phyloP scores from a whole-genome alignment of 2,329 filamentous ascomycete species.

The Pyrenochaeta sp. region DNA sequence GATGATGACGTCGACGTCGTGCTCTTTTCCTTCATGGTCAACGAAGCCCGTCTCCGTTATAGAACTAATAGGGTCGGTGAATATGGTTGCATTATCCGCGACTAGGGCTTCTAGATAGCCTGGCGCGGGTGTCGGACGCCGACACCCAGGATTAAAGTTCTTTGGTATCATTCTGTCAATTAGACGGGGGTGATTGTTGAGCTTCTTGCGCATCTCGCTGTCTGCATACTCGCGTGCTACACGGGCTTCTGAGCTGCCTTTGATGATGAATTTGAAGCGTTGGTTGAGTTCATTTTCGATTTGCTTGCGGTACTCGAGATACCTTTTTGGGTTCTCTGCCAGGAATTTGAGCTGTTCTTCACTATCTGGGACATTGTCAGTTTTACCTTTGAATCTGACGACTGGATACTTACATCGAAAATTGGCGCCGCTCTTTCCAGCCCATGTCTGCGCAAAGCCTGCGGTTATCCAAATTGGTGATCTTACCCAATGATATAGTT shows the following conservation, averaged over 20 bases:
- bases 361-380: constrained; percentile 35
- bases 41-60: constrained; percentile 33
- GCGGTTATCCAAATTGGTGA: constrained; percentile 59
- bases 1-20: constrained; percentile 53
- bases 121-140: constrained; percentile 33
- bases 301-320: constrained; percentile 58
- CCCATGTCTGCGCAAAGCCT: constrained; percentile 58
- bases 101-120: constrained; percentile 34
- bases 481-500: constrained; percentile 54
- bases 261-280: constrained; percentile 63
- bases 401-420: constrained; percentile 50
- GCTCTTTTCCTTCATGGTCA: constrained; percentile 23
- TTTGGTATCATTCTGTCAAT: constrained; percentile 57
- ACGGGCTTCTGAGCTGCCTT: constrained; percentile 56
- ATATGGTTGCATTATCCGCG: constrained; percentile 26
- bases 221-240: constrained; percentile 52
- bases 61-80: constrained; percentile 26
- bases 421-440: constrained; percentile 57
- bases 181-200: constrained; percentile 51
- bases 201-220: constrained; percentile 52
- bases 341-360: constrained; percentile 52
- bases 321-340: constrained; percentile 53
- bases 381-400: constrained; percentile 13
- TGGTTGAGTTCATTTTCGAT: constrained; percentile 62
- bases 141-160: constrained; percentile 40